Evolutionary conservation across 2,329 filamentous ascomycete species (phyloP), one percentile per base, ranked within the genome.

Genomic region (Epichloe gansuensis): DNA sequence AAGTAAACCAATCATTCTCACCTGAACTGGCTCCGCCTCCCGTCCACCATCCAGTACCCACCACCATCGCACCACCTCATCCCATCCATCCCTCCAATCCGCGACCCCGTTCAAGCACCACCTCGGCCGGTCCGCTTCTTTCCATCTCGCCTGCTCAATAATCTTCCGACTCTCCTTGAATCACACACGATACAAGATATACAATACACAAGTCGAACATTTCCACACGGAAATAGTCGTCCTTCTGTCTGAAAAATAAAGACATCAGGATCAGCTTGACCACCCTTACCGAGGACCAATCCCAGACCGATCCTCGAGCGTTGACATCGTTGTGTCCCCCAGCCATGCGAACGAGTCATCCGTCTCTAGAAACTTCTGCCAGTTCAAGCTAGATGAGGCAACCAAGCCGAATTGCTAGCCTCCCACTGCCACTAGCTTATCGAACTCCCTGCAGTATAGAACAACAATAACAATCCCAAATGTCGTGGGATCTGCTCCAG

Each of bases 401-500:
- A 46, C 52, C 48, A 46, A 47, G 41, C 23, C 52, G 37, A 50
- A 41, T 52, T 47, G 34, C 51, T 23, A 47, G 38, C 47, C 54
- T 43, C 37, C 38, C 52, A 38, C 42, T 48, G 54, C 51, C 51
- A 53, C 52, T 51, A 51, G 50, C 50, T 52, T 50, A 25, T 42
- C 34, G 34, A 50, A 28, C n/a, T 13, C 7, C 15, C 25, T n/a
- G 6, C 35, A 23, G 43, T 21, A 7, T 43, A 11, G 50, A 50
- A 41, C 45, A 48, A 31, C 21, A 44, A 45, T 3, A n/a, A 21
- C 5, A 52, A 31, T 41, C 63, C 61, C 56, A 69, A 75, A 85
- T 84, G 83, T 86, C 83, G 75, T 91, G 87, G 87, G 86, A 91
- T 76, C 77, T 93, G 75, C 80, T 93, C 68, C 86, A 88, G 77